A percentile compares a stretch with the other conserved stretches of the same genome.
These are phyloP conservation scores for Artemisia argyi DNA, from an alignment of 129 eudicot species.

Conservation along the genomic window DNA sequence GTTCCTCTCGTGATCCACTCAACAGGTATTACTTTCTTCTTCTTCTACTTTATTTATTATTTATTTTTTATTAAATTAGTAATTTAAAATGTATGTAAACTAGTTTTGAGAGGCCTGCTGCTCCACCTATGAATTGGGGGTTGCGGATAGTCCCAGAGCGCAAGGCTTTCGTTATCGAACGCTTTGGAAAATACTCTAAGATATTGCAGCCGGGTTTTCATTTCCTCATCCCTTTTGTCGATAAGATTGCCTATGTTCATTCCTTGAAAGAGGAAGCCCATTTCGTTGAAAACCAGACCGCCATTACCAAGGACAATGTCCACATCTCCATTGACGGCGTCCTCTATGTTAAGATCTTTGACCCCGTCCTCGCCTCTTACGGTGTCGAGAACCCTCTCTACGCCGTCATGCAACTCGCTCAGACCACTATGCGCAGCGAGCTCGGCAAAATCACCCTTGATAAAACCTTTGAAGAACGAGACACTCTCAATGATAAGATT, in stretches of 20 bases:
- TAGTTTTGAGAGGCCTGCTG: conserved; percentile 43
- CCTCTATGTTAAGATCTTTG: conserved; percentile 81
- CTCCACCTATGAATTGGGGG: conserved; percentile 85
- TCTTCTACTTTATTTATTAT: no score
- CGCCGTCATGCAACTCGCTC: conserved; percentile 93
- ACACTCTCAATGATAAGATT: conserved; percentile 77
- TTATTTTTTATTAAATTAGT: background rate
- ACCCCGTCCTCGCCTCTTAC: conserved; percentile 81
- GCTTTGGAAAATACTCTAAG: conserved; percentile 75
- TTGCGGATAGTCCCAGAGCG: conserved; percentile 84
- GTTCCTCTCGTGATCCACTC: conserved; percentile 46
- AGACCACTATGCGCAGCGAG: conserved; percentile 98
- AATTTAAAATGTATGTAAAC: background rate
- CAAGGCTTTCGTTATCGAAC: conserved; percentile 74
- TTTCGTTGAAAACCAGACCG: conserved; percentile 76
- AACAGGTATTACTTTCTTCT: conserved; percentile 33
- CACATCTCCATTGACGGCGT: conserved; percentile 77
- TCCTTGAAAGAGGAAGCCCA: conserved; percentile 88
- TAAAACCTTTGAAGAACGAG: conserved; percentile 95
- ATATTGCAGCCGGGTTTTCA: conserved; percentile 84
- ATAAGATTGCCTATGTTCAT: conserved; percentile 80
- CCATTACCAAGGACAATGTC: conserved; percentile 93
- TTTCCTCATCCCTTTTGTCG: conserved; percentile 72
- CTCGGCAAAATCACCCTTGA: conserved; percentile 90
- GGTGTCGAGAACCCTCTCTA: conserved; percentile 83